These are phyloP conservation scores for Talaromyces ruber DNA, from an alignment of 495 filamentous ascomycete genomes.

Conservation along the genomic window DNA sequence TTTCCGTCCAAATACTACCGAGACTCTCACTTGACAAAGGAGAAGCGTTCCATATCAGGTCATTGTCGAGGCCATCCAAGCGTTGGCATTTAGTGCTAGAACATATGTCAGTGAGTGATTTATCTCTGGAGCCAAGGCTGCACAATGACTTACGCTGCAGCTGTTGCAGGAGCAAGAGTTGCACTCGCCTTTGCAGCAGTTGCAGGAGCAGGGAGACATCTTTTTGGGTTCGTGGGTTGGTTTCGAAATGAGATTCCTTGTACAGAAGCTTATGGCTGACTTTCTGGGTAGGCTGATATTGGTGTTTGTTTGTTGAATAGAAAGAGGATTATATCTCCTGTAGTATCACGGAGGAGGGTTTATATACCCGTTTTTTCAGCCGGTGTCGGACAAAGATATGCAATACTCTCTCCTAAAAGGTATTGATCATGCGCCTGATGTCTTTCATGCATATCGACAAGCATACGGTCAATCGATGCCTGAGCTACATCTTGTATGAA, in stretches of 20 bases:
- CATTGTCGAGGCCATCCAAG: neutral
- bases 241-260: neutral
- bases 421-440: neutral
- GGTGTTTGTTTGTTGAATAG: constrained; percentile 6
- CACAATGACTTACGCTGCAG: constrained; percentile 24
- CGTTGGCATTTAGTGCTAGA: neutral
- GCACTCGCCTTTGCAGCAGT: constrained; percentile 37
- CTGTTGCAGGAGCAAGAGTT: constrained; percentile 31
- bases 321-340: neutral
- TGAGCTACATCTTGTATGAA: neutral
- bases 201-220: constrained; percentile 39
- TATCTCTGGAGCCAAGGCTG: neutral
- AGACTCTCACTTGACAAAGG: neutral
- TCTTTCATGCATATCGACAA: neutral
- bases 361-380: neutral
- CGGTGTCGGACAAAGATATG: neutral
- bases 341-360: neutral
- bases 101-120: neutral
- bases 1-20: neutral
- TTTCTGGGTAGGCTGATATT: neutral
- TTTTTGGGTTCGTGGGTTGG: constrained; percentile 12
- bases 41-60: neutral
- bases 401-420: neutral
- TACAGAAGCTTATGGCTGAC: neutral
- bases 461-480: neutral